Evolutionary conservation across 495 filamentous ascomycete genomes (phyloP).

Genomic region (Trichoderma virens): DNA sequence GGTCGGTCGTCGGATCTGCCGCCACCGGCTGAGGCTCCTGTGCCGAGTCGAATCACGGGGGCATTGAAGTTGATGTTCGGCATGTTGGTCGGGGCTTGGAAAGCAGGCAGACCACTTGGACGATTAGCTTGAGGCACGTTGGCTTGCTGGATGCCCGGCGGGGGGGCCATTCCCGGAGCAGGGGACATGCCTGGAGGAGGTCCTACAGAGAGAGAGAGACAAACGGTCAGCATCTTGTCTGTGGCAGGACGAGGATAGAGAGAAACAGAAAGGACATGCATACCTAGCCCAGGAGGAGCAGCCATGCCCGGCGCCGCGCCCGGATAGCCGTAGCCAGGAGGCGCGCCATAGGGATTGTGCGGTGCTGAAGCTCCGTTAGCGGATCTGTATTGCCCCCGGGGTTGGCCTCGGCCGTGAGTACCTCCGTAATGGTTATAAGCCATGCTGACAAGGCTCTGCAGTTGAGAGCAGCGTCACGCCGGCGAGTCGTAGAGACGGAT

Average conservation of each 20-base stretch:
- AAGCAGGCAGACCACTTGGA: slow-evolving; percentile 74
- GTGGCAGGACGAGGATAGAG: background rate
- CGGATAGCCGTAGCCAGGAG: slow-evolving; percentile 69
- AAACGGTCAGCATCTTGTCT: slow-evolving; percentile 13
- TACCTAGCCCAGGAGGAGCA: slow-evolving; percentile 83
- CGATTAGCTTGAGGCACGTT: slow-evolving; percentile 60
- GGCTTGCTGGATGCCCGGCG: slow-evolving; percentile 72
- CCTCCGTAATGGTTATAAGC: slow-evolving; percentile 80
- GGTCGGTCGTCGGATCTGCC: slow-evolving; percentile 28
- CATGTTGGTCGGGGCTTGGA: slow-evolving; percentile 86
- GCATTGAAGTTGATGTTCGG: slow-evolving; percentile 98
- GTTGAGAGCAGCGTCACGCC: slow-evolving; percentile 1
- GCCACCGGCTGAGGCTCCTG: slow-evolving; percentile 14
- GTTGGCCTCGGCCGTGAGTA: slow-evolving; percentile 20
- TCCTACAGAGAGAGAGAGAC: slow-evolving; percentile 37
- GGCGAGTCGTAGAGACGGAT: background rate
- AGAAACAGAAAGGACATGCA: slow-evolving; percentile 22
- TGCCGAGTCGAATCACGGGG: slow-evolving; percentile 86
- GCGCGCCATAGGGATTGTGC: slow-evolving; percentile 56
- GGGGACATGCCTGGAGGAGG: slow-evolving; percentile 66
- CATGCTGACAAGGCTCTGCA: slow-evolving; percentile 22
- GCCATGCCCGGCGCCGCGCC: slow-evolving; percentile 60
- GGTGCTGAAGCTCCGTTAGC: slow-evolving; percentile 13
- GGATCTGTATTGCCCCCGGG: background rate
- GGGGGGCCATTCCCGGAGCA: slow-evolving; percentile 69